Evolutionary conservation across 225 moss, liverwort and hornwort genomes (phyloP).

Genomic region (Antitrichia curtipendula): DNA sequence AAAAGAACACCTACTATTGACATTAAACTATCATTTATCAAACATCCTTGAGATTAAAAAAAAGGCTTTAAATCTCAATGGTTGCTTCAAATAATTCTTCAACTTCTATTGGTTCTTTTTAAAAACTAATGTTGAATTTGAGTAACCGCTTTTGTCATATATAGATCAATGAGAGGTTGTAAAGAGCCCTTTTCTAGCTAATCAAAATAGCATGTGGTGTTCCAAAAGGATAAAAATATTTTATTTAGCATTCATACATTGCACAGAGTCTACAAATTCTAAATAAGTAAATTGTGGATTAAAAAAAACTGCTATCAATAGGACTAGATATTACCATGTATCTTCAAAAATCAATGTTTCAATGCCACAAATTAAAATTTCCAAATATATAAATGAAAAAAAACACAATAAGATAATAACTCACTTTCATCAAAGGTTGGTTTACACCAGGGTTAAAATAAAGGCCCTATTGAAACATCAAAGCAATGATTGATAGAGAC

Average conservation of each 20-base stretch:
- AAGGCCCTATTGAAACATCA: neutral
- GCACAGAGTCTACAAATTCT: neutral
- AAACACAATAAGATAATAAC: neutral
- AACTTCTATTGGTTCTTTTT: neutral
- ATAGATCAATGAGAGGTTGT: neutral
- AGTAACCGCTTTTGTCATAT: neutral
- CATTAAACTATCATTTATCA: accelerated
- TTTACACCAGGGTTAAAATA: accelerated
- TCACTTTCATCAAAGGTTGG: neutral
- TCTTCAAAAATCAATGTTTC: neutral
- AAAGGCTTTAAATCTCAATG: neutral
- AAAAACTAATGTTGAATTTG: neutral
- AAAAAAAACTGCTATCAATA: neutral
- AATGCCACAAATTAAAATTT: neutral
- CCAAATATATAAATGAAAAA: no score
- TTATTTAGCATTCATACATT: neutral
- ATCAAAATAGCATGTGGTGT: accelerated
- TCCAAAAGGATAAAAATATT: neutral
- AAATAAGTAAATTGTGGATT: neutral
- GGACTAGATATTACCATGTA: accelerated
- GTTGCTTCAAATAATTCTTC: neutral
- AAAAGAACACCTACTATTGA: no score
- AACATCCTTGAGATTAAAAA: neutral
- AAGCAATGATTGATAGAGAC: neutral
- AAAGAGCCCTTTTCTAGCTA: neutral